Conservation (phyloP, 2,329 filamentous ascomycete species). For the Penicillium fuscoglaucum region DNA sequence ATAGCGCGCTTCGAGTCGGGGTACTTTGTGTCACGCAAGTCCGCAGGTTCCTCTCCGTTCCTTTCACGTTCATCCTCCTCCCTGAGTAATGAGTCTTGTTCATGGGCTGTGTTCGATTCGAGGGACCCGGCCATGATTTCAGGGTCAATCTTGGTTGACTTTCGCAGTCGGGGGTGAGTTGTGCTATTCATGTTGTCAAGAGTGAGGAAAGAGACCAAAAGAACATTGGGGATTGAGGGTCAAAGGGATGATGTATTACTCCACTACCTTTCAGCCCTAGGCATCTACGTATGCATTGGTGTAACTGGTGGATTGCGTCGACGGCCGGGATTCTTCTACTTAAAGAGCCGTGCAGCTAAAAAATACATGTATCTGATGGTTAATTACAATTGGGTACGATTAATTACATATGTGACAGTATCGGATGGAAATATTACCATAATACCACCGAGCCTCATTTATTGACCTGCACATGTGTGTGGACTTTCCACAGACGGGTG, state of each 20-base stretch:
- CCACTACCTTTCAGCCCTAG: not conserved
- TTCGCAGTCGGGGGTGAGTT: constrained; percentile 8
- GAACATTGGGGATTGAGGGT: not conserved
- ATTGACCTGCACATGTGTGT: not conserved
- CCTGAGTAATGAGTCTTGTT: not conserved
- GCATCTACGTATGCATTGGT: not conserved
- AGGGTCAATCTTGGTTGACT: constrained; percentile 1
- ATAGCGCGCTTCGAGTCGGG: not conserved
- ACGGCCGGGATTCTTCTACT: not conserved
- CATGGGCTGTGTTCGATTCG: not conserved
- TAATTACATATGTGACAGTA: not conserved
- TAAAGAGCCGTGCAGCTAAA: not conserved
- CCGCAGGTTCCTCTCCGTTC: not conserved
- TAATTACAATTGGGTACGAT: not conserved
- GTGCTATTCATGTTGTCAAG: not conserved
- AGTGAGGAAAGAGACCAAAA: not conserved
- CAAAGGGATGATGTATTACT: constrained; percentile 4
- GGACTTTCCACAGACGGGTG: not conserved
- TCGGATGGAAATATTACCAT: not conserved
- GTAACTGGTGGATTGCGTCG: not conserved
- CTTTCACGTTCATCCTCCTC: not conserved
- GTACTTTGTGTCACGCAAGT: not conserved
- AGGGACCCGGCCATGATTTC: not conserved
- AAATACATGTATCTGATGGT: not conserved
- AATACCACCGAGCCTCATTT: not conserved